Evolutionary conservation across 2,329 filamentous ascomycete species (phyloP).

Genomic region (Sclerotinia nivalis): DNA sequence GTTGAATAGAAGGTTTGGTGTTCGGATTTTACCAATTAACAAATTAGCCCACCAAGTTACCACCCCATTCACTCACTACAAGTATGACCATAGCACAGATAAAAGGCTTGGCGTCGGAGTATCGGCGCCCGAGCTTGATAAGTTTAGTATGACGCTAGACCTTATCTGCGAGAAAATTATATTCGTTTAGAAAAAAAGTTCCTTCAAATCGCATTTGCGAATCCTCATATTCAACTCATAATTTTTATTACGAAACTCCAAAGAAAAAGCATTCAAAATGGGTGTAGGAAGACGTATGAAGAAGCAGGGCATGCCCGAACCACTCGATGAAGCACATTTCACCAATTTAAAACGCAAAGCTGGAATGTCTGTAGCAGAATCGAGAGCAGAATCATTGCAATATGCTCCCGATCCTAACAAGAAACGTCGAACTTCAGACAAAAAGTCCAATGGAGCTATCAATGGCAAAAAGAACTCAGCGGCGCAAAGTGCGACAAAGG

Average conservation of each 20-base stretch:
- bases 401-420: slow-evolving; percentile 45
- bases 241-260: slow-evolving; percentile 14
- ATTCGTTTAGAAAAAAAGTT: slow-evolving; percentile 31
- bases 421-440: slow-evolving; percentile 60
- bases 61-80: neutral
- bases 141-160: slow-evolving; percentile 26
- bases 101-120: slow-evolving; percentile 28
- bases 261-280: slow-evolving; percentile 58
- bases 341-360: slow-evolving; percentile 84
- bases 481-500: slow-evolving; percentile 39
- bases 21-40: slow-evolving; percentile 1
- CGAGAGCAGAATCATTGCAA: slow-evolving; percentile 50
- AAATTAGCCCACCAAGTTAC: neutral
- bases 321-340: slow-evolving; percentile 77
- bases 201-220: slow-evolving; percentile 18
- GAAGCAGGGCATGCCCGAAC: slow-evolving; percentile 86
- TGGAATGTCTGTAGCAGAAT: slow-evolving; percentile 62
- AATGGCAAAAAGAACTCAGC: slow-evolving; percentile 39
- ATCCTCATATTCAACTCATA: slow-evolving; percentile 23
- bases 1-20: neutral
- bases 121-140: slow-evolving; percentile 24
- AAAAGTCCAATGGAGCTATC: slow-evolving; percentile 34
- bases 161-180: slow-evolving; percentile 33
- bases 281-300: slow-evolving; percentile 90
- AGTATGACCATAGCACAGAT: neutral